A percentile compares a stretch with the other conserved stretches of the same genome.
Conservation (phyloP, 805 yeast genomes). For the Teunomyces atbi region DNA sequence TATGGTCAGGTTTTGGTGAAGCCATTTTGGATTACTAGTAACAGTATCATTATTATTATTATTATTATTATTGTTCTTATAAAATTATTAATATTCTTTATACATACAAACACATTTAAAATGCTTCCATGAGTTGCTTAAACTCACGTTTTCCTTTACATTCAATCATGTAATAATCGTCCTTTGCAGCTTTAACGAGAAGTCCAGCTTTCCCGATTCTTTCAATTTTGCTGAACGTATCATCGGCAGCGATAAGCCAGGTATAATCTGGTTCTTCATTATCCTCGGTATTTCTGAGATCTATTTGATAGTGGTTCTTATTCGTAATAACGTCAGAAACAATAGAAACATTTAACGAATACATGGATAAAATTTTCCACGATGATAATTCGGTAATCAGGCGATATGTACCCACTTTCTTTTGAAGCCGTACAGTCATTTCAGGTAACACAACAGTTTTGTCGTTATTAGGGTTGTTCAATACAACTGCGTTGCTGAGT, state of each 20-base stretch:
- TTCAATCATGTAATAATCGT: conserved; percentile 40
- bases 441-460: conserved; percentile 24
- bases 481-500: conserved; percentile 17
- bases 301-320: conserved; percentile 28
- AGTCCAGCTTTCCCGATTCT: conserved; percentile 45
- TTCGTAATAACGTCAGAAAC: conserved; percentile 26
- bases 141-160: conserved; percentile 44
- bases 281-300: conserved; percentile 17
- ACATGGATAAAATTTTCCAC: conserved; percentile 45
- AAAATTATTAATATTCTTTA: not conserved
- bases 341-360: conserved; percentile 26
- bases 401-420: conserved; percentile 28
- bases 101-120: conserved; percentile 9
- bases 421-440: conserved; percentile 39
- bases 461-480: conserved; percentile 24
- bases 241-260: conserved; percentile 35
- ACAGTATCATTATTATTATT: not conserved
- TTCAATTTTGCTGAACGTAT: conserved; percentile 27
- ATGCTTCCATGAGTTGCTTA: conserved; percentile 23
- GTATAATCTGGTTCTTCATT: conserved; percentile 14
- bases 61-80: not conserved
- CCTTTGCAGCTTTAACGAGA: conserved; percentile 29
- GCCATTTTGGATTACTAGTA: not conserved
- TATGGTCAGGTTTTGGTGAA: no score
- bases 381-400: conserved; percentile 36